Percentiles rank a stretch among this genome's conserved stretches.
Evolutionary conservation across 768 basidiomycete species (phyloP).

Genomic region (Rhodosporidiobolus sp.): DNA sequence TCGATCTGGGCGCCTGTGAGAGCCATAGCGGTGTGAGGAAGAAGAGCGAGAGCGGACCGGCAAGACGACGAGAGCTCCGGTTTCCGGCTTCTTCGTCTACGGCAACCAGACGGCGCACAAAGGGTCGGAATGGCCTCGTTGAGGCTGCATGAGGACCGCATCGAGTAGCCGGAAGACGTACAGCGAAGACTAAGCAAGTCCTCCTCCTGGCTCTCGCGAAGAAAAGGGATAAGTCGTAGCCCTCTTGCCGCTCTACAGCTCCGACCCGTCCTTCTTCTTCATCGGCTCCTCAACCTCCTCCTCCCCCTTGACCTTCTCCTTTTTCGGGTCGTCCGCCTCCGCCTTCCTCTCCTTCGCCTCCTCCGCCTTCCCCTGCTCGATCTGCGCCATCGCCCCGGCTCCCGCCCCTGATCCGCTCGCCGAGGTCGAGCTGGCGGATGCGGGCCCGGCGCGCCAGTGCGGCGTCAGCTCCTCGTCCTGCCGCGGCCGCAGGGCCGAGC

Average conservation of each 20-base stretch:
- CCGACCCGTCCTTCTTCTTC: constrained; percentile 22
- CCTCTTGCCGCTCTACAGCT: neutral
- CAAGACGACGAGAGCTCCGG: neutral
- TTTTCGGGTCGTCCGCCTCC: too few relatives aligned
- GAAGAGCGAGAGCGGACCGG: neutral
- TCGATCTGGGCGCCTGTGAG: neutral
- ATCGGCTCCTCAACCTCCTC: constrained; percentile 11
- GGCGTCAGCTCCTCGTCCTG: constrained; percentile 3
- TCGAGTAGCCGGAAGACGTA: too few relatives aligned
- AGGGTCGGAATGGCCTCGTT: neutral
- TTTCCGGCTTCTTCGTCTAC: neutral
- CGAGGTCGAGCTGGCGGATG: neutral
- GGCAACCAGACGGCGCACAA: neutral
- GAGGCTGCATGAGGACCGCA: neutral
- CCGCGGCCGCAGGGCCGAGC: constrained; percentile 6
- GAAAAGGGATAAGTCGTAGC: neutral
- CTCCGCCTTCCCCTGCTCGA: neutral
- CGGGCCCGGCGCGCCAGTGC: constrained; percentile 20
- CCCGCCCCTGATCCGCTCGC: too few relatives aligned
- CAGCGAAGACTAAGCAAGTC: too few relatives aligned
- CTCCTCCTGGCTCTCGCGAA: too few relatives aligned
- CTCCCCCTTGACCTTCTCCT: neutral
- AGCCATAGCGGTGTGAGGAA: too few relatives aligned
- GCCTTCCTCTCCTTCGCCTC: neutral
- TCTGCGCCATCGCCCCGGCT: too few relatives aligned